Evolutionary conservation across 2,329 filamentous ascomycete genomes (phyloP), one percentile per base, ranked within the genome.

Genomic region (Elsinoe perseae): DNA sequence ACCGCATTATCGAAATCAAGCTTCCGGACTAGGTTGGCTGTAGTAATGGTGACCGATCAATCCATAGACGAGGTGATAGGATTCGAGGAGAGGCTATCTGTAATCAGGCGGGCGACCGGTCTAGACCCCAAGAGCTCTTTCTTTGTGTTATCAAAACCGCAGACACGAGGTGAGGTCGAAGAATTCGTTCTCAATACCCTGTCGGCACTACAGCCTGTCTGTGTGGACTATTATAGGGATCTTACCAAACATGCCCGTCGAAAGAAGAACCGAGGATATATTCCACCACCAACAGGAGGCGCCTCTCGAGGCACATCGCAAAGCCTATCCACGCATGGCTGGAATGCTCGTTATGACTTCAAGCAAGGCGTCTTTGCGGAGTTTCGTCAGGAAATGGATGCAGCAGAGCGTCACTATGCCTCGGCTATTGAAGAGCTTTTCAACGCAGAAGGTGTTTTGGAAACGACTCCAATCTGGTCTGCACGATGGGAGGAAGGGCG

Each of bases 291-390:
- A 2, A 92, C 89, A 5, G 79, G 89, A 28, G 88, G 90, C 3
- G 89, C 89, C 1, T 92, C 88, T 0, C 84, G 80, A 18, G 89
- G 88, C 25, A 95, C 89, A 1, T 95, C 90, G 1, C 87, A 93
- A 65, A 89, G 87, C 0, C 72, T 96, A n/a, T 87, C 90, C 1
- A 76, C 85, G 8, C 84, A 89, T 40, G 91, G 89, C 2, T 98
- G 92, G 93, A 90, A 89, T 65, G 85, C 95, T 54, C 85, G 92
- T 14, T 96, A 96, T 70, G 92, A 98, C 66, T 90, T 95, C 74
- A 98, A 98, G 69, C 79, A 91, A 16, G 92, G 86, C 5, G 77
- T 95, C 0, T 88, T 97, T 66, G 89, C 91, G 25, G 92, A 97
- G 66, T 96, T 95, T 62, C 82, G 93, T 7, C 88, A 95, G 66